phyloP scores from a whole-genome alignment of 345 rosid genomes.

The Lenwebbia sp. region DNA sequence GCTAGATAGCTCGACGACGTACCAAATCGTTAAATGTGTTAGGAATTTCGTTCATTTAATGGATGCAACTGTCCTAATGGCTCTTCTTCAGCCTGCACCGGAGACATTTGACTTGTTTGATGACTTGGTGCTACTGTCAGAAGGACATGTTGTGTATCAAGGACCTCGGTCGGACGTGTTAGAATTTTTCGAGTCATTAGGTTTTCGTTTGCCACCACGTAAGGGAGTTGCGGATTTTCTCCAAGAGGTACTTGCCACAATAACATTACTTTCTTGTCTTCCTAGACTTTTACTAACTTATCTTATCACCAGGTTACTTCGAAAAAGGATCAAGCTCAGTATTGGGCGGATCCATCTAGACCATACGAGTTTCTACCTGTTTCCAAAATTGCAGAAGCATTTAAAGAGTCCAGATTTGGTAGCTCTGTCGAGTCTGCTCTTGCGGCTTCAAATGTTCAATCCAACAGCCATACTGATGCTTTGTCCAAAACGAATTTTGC shows the following conservation, averaged over 20 bases:
- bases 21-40: slow-evolving; percentile 72
- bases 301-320: slow-evolving; percentile 64
- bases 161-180: slow-evolving; percentile 72
- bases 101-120: slow-evolving; percentile 93
- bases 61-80: slow-evolving; percentile 88
- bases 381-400: slow-evolving; percentile 65
- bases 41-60: slow-evolving; percentile 78
- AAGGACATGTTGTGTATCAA: slow-evolving; percentile 75
- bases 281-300: not conserved
- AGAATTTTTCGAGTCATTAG: slow-evolving; percentile 78
- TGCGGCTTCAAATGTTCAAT: slow-evolving; percentile 36
- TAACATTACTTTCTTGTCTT: not conserved
- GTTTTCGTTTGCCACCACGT: slow-evolving; percentile 68
- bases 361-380: slow-evolving; percentile 53
- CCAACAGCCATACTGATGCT: slow-evolving; percentile 45
- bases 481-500: slow-evolving; percentile 59
- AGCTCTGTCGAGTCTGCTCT: slow-evolving; percentile 35
- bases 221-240: slow-evolving; percentile 96
- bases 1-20: slow-evolving; percentile 93
- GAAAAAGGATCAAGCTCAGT: slow-evolving; percentile 89
- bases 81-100: slow-evolving; percentile 96
- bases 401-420: slow-evolving; percentile 52
- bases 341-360: slow-evolving; percentile 78
- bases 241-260: slow-evolving; percentile 57
- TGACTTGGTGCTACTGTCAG: slow-evolving; percentile 72